phyloP scores from a whole-genome alignment of 768 basidiomycete genomes.

The Hericium rajendrae region DNA sequence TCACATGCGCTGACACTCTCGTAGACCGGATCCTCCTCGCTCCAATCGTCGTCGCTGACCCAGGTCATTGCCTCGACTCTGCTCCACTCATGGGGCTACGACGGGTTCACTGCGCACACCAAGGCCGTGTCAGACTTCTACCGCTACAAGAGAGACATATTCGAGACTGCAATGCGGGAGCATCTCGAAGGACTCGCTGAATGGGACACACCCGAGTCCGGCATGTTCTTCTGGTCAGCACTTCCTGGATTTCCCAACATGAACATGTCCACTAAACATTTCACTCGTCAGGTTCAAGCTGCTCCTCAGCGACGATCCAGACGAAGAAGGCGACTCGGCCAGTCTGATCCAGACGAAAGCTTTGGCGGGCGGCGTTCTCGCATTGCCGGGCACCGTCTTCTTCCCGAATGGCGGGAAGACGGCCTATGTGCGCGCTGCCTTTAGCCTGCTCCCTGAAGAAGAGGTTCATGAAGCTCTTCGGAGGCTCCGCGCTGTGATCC shows the following conservation, averaged over 20 bases:
- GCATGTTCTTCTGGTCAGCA: conserved; percentile 80
- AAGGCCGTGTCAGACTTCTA: conserved; percentile 66
- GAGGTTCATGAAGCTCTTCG: conserved; percentile 68
- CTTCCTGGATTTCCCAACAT: neutral
- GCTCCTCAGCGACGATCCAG: conserved; percentile 40
- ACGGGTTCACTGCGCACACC: conserved; percentile 65
- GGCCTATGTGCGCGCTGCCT: conserved; percentile 76
- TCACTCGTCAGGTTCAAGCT: conserved; percentile 55
- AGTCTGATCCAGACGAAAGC: conserved; percentile 66
- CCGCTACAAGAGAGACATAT: conserved; percentile 61
- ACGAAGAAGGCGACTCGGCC: conserved; percentile 33
- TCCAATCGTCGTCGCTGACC: conserved; percentile 56
- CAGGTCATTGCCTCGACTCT: conserved; percentile 54
- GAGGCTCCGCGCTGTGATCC: conserved; percentile 34
- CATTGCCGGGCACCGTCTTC: conserved; percentile 82
- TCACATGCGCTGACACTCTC: neutral
- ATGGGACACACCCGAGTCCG: conserved; percentile 62
- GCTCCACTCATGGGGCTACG: conserved; percentile 64
- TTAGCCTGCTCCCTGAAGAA: conserved; percentile 59
- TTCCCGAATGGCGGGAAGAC: conserved; percentile 62
- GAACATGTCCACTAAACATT: neutral
- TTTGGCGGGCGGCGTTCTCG: conserved; percentile 75
- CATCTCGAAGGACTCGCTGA: conserved; percentile 73
- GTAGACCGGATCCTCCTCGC: conserved; percentile 57
- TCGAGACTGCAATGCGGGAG: conserved; percentile 64